Base-by-base conservation (phyloP, 495 filamentous ascomycete species). In the Chaetomium cochliodes region DNA sequence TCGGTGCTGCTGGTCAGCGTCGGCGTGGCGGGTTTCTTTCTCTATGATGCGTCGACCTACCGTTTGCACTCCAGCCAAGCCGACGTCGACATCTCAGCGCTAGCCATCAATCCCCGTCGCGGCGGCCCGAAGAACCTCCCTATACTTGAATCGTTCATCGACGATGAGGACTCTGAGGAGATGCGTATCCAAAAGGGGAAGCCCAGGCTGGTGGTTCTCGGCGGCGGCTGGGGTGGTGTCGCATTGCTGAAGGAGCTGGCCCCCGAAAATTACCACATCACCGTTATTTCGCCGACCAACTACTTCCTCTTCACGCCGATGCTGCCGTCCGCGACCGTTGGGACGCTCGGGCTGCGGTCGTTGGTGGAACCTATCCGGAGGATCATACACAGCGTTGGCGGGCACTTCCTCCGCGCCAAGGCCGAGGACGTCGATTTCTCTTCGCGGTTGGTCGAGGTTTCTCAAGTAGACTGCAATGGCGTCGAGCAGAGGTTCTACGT, bases 301-400 rank as follows among this genome's bases (percentile, higher is more conserved):
- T 96, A 98, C 78, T 99, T 99, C 78, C 76, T 98, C 44, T 99
- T 98, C 75, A 98, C 96, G 2, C 96, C 96, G 3, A 97, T 99
- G 91, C 81, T 99, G 23, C 96, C 96, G 2, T 93, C 90, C 23
- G 96, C 93, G 9, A 99, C 96, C 0, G 96, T 99, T 28, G 96
- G 96, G 0, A 99, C 96, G 0, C 77, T 99, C 62, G 94, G 96
- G 68, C 81, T 97, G 69, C 82, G 92, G 68, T 94, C 91, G 26
- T 77, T 99, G 66, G 90, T 97, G 22, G 96, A 99, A 77, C 96
- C 96, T 2, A 90, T 99, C 56, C 83, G 96, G 52, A 84, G 90
- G 12, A 94, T 98, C 57, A 83, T 96, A 26, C 77, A 84, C 49
- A 81, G 85, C 58, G 84, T 96, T 3, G 83, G 84, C 53, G 96